A percentile compares a stretch with the other conserved stretches of the same genome.
phyloP scores from a whole-genome alignment of 2,329 filamentous ascomycete species.

The Lachnellula hyalina region DNA sequence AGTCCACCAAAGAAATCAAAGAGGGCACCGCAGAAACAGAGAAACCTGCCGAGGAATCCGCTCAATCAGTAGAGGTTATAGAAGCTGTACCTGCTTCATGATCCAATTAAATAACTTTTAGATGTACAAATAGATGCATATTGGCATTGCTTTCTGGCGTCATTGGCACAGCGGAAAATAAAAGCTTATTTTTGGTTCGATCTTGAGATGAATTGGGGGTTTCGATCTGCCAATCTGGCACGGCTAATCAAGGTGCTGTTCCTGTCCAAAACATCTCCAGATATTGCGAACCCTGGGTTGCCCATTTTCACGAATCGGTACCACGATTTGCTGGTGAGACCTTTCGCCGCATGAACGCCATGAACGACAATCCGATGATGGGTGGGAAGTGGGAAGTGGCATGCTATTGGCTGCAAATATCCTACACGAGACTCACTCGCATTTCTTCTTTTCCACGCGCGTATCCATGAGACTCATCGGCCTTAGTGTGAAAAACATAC shows the following conservation, averaged over 20 bases:
- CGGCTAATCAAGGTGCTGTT: background rate
- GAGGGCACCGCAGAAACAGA: background rate
- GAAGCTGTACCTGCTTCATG: slow-evolving; percentile 24
- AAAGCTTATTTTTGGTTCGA: background rate
- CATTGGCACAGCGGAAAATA: background rate
- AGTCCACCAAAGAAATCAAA: slow-evolving; percentile 11
- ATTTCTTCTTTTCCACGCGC: too few species aligned
- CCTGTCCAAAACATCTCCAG: background rate
- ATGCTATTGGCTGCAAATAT: background rate
- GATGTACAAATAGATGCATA: slow-evolving; percentile 4
- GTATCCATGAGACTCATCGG: too few species aligned
- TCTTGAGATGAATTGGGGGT: slow-evolving; percentile 4
- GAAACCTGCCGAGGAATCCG: slow-evolving; percentile 11
- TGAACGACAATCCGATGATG: too few species aligned
- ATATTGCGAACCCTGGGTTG: background rate
- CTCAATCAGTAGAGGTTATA: slow-evolving; percentile 19
- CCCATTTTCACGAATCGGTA: background rate
- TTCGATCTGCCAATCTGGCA: background rate
- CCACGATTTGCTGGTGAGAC: background rate
- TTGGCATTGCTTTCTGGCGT: background rate
- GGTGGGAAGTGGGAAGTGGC: background rate
- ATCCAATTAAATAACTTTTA: slow-evolving; percentile 1
- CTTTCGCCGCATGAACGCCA: background rate
- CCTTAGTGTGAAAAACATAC: too few species aligned
- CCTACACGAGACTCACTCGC: too few species aligned